Base-by-base conservation (phyloP, 768 basidiomycete genomes). In the Russula sp. region DNA sequence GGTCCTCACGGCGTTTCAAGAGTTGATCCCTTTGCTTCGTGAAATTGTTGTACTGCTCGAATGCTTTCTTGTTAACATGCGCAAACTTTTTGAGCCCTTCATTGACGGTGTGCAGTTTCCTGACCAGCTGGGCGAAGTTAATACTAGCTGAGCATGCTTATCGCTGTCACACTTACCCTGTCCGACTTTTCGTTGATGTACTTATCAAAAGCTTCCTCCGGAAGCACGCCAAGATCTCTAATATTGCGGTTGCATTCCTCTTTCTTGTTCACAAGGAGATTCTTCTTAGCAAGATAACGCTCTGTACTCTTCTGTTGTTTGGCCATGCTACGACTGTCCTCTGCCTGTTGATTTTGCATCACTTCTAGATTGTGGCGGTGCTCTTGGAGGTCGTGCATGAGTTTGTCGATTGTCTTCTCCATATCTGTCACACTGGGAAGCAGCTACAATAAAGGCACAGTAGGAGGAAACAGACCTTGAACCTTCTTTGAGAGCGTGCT, bases 61-160 rank as follows among this genome's bases (percentile, higher is more conserved):
- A 96, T 1, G 96, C 97, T 70, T 98, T 98, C 80, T 99, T 99
- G 79, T 99, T 99, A 64, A 98, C 96, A 70, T 98, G 94, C 0
- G 93, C 91, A 69, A 95, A 99, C 73, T 94, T 96, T 73, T 97
- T 96, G 68, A 99, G 77, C 32, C 85, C 83, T 70, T 98, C 95
- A 70, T 98, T 97, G 64, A 94, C 87, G 14, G 81, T 79, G 67
- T 96, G 94, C n/a, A 99, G 79, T 66, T 89, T 89, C 75, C 93
- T 96, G 69, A 95, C 84, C 48, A 99, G 80, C 96, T 99, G 68
- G 20, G 35, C 25, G 20, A 59, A 39, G 36, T 43, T 20, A 25
- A 34, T 59, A 42, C 35, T 5, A 34, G 46, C 56, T 18, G n/a
- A 49, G 13, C 7, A 39, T 18, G 41, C 29, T 6, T 51, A 55